Percentiles rank a stretch among this genome's conserved stretches.
phyloP scores from a whole-genome alignment of 306 rosid species.

The Vigna unguiculata region DNA sequence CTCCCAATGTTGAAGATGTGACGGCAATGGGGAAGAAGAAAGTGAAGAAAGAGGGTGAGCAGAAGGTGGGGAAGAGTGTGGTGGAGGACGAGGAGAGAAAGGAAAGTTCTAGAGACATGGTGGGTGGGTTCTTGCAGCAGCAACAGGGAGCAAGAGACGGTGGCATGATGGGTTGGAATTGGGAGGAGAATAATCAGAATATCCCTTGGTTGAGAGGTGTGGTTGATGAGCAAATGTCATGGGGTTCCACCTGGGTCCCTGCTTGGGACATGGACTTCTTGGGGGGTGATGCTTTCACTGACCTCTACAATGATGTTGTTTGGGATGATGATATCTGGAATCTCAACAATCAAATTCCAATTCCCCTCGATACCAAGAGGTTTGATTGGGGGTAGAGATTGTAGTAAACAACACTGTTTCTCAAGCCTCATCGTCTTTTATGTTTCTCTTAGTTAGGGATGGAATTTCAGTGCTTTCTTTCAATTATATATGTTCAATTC shows the following conservation, averaged over 20 bases:
- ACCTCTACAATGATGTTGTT: conserved; percentile 58
- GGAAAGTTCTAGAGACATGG: conserved; percentile 21
- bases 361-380: conserved; percentile 35
- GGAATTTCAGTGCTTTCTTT: background rate
- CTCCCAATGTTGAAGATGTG: conserved; percentile 46
- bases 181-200: conserved; percentile 46
- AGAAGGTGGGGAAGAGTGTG: conserved; percentile 27
- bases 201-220: conserved; percentile 51
- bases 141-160: conserved; percentile 25
- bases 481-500: background rate
- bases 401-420: background rate
- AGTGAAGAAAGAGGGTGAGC: conserved; percentile 48
- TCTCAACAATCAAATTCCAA: conserved; percentile 51
- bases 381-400: conserved; percentile 15
- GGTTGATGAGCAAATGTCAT: conserved; percentile 77
- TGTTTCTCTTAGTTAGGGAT: conserved; percentile 12
- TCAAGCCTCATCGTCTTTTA: background rate
- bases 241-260: conserved; percentile 71
- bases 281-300: conserved; percentile 51
- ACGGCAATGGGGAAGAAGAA: conserved; percentile 51
- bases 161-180: conserved; percentile 20
- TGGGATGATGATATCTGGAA: conserved; percentile 87
- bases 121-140: background rate
- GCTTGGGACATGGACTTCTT: conserved; percentile 67
- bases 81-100: conserved; percentile 31